phyloP scores from a whole-genome alignment of 2,329 filamentous ascomycete genomes.

The Cadophora malorum region DNA sequence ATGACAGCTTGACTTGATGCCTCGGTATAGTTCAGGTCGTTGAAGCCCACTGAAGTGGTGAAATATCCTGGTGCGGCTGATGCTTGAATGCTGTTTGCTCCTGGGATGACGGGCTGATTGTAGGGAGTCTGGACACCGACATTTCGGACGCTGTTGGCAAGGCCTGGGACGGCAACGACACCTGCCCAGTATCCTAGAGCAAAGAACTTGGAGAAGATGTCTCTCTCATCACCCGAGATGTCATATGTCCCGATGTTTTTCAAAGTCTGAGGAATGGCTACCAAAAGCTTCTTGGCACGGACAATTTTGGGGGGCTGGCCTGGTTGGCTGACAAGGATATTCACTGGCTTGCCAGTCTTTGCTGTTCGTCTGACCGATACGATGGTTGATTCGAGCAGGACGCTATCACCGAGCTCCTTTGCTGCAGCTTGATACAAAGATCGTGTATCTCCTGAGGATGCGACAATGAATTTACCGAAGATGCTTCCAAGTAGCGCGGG shows the following conservation, averaged over 20 bases:
- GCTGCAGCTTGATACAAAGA: conserved; percentile 31
- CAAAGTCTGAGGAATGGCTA: conserved; percentile 51
- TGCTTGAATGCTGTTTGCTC: background rate
- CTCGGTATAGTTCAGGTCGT: conserved; percentile 14
- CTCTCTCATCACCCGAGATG: conserved; percentile 14
- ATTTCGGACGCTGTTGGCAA: background rate
- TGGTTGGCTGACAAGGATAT: conserved; percentile 43
- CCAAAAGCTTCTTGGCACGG: conserved; percentile 50
- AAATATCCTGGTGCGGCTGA: background rate
- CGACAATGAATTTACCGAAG: conserved; percentile 28
- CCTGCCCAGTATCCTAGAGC: conserved; percentile 1
- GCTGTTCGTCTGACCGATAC: conserved; percentile 28
- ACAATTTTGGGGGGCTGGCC: conserved; percentile 45
- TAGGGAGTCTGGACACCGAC: conserved; percentile 6
- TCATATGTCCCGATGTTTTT: conserved; percentile 47
- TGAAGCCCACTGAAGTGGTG: conserved; percentile 5
- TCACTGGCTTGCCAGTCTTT: conserved; percentile 27
- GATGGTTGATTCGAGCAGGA: conserved; percentile 33
- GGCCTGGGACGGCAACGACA: background rate
- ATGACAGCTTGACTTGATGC: background rate
- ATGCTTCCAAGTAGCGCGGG: conserved; percentile 21
- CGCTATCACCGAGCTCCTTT: conserved; percentile 24
- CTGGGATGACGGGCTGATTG: conserved; percentile 12
- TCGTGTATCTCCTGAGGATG: conserved; percentile 26
- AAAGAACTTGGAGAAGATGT: conserved; percentile 7